Evolutionary conservation across 805 yeast species (phyloP), one percentile per base, ranked within the genome.

Genomic region (Suhomyces kilbournensis): DNA sequence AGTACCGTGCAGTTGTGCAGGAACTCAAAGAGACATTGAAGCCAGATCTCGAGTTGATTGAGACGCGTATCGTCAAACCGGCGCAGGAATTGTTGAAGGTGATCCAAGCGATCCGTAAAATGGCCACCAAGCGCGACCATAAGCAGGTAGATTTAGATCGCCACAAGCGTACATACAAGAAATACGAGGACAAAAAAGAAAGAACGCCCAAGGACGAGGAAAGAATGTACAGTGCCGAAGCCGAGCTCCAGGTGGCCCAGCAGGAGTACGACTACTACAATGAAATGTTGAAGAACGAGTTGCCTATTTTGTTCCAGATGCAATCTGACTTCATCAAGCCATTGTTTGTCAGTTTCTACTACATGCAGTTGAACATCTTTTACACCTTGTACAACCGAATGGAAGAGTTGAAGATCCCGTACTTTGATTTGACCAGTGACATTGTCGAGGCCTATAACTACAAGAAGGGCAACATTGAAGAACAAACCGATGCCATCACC

Each of bases 361-460:
- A 84, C 78, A 94, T 94, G 98, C 99, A 94, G 76, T 81, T 94
- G 76, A 94, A 94, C 75, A 90, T 94, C 53, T 94, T 92, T 71
- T 94, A 94, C 79, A 91, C 97, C 1, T 77, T 94, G 56, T 92
- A 89, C 76, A 86, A 81, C 65, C 82, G 88, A 62, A 89, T 93
- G 90, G 97, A 93, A 72, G 96, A 90, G 66, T 85, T 93, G 88
- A 91, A 94, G 74, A 94, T 94, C 59, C 97, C 97, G 14, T 94
- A 94, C 73, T 94, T 94, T 71, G 96, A 94, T 67, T 77, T 94
- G 65, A 77, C 82, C 48, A 79, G 88, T 44, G 98, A 91, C 67
- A 88, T 94, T 56, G 78, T 88, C 50, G 93, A 88, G 67, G 86
- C 92, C 3, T 94, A 86, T 71, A 70, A 68, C 30, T 77, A 76